Conservation (phyloP, 148 eudicot species). For the Spergularia marina region DNA sequence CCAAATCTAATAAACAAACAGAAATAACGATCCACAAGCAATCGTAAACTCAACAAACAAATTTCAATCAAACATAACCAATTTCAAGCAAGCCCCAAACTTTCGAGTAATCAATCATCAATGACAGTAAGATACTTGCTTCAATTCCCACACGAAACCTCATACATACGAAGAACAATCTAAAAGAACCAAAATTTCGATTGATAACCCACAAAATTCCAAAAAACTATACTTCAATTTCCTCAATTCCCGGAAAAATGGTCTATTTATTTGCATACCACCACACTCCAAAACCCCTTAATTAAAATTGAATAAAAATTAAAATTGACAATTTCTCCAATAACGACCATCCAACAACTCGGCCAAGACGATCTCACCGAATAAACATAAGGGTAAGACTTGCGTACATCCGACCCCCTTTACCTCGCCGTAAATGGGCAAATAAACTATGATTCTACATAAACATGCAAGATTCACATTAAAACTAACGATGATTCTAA, state of each 20-base stretch:
- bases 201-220: background rate
- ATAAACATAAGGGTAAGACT: no score
- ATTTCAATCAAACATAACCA: conserved; percentile 9
- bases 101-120: background rate
- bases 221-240: background rate
- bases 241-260: no score
- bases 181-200: background rate
- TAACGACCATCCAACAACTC: background rate
- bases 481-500: no score
- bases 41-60: background rate
- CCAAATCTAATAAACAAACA: background rate
- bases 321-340: background rate
- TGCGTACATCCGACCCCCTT: no score
- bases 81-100: background rate
- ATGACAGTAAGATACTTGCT: background rate
- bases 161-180: background rate
- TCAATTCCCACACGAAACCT: background rate
- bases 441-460: no score
- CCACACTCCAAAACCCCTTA: background rate
- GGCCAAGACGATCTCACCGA: background rate
- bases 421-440: no score
- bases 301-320: background rate
- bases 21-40: background rate
- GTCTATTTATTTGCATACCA: background rate
- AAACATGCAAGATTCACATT: no score